A percentile compares a stretch with the other conserved stretches of the same genome.
These are phyloP conservation scores for Nitzschia sp. DNA, from an alignment of 108 stramenopile species.

Conservation along the genomic window DNA sequence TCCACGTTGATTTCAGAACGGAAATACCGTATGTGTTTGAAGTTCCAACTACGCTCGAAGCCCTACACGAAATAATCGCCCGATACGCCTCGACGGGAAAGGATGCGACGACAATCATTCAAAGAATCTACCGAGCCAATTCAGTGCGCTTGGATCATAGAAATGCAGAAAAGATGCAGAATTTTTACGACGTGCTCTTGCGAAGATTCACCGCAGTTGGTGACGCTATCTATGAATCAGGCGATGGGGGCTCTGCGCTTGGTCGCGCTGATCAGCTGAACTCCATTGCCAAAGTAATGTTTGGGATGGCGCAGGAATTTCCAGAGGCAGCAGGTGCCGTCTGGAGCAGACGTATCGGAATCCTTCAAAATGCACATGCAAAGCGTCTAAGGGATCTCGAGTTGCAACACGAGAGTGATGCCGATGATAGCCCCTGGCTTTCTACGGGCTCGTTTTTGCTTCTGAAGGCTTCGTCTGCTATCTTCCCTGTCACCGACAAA, in stretches of 20 bases:
- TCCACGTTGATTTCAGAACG: conserved; percentile 32
- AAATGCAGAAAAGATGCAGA: conserved; percentile 92
- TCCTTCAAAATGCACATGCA: conserved; percentile 84
- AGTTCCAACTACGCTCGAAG: conserved; percentile 88
- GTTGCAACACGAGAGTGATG: conserved; percentile 46
- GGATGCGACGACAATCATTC: conserved; percentile 80
- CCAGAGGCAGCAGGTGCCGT: conserved; percentile 85
- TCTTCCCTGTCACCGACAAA: conserved; percentile 91
- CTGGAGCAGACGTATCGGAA: conserved; percentile 78
- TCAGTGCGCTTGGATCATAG: conserved; percentile 83
- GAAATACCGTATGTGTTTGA: conserved; percentile 93
- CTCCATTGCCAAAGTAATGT: conserved; percentile 67
- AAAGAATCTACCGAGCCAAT: conserved; percentile 82
- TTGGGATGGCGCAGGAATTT: conserved; percentile 84
- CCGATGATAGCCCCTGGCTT: conserved; percentile 79
- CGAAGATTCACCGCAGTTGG: conserved; percentile 90
- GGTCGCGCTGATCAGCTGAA: conserved; percentile 76
- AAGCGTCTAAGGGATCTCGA: conserved; percentile 85
- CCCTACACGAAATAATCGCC: conserved; percentile 84
- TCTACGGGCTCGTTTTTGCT: conserved; percentile 82
- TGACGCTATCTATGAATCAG: conserved; percentile 72
- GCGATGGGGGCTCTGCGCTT: conserved; percentile 76
- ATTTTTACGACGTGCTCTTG: conserved; percentile 92
- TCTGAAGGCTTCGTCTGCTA: conserved; percentile 79
- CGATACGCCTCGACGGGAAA: conserved; percentile 74